Conservation (phyloP, 116 monocot genomes). For the Cymodocea nodosa region DNA sequence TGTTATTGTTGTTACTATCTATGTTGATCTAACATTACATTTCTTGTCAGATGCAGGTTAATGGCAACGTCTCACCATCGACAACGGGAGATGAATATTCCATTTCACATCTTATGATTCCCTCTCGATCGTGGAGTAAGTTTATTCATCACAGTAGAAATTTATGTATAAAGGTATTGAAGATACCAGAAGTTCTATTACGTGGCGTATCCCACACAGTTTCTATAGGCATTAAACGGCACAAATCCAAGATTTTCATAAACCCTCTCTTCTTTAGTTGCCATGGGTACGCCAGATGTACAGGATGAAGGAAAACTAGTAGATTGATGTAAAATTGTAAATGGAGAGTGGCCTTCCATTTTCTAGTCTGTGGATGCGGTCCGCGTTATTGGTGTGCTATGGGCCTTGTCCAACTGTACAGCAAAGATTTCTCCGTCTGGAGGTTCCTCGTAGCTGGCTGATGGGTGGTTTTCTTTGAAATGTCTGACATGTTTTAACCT, state of each 20-base stretch:
- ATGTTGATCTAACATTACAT: too few species aligned
- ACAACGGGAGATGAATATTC: too few species aligned
- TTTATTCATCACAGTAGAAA: not conserved
- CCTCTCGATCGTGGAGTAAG: not conserved
- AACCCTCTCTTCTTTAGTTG: not conserved
- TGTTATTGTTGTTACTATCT: too few species aligned
- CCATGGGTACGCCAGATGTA: not conserved
- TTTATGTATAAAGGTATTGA: not conserved
- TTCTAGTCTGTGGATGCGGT: conserved; percentile 4
- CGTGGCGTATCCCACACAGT: not conserved
- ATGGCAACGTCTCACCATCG: too few species aligned
- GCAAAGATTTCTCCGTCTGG: conserved; percentile 2
- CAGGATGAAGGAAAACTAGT: not conserved
- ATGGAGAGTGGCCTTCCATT: conserved; percentile 1
- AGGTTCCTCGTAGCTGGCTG: conserved; percentile 1
- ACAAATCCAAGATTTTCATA: too few species aligned
- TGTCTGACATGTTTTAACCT: not conserved
- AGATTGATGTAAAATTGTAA: not conserved
- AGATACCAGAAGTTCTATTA: not conserved
- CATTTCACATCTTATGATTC: not conserved
- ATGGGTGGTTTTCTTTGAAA: not conserved
- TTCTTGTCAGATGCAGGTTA: too few species aligned
- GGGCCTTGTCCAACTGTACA: not conserved
- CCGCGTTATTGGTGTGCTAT: not conserved
- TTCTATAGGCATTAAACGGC: too few species aligned